A percentile compares a stretch with the other conserved stretches of the same genome.
phyloP scores from a whole-genome alignment of 768 basidiomycete species.

The Neoboletus magnificus region DNA sequence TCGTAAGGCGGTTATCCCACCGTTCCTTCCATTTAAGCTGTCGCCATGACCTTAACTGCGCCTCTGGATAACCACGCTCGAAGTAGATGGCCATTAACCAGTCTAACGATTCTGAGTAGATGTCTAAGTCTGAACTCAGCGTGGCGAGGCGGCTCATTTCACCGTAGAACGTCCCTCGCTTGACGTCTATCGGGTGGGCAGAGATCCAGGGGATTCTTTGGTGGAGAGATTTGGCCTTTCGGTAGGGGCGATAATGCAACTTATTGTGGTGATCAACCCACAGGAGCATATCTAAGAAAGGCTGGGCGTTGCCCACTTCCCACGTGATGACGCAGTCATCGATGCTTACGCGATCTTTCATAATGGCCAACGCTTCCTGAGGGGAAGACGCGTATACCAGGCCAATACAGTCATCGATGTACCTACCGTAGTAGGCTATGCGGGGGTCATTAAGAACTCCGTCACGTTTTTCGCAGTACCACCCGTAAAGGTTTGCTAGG shows the following conservation, averaged over 20 bases:
- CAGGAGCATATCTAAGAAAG: conserved; percentile 1
- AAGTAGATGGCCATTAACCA: not conserved
- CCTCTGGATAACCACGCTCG: not conserved
- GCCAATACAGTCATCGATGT: too few species aligned
- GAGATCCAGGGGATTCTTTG: not conserved
- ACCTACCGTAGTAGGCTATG: too few species aligned
- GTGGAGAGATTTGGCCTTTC: not conserved
- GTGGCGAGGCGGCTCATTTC: conserved; percentile 2
- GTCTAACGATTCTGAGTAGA: not conserved
- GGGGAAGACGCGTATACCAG: too few species aligned
- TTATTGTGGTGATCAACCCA: too few species aligned
- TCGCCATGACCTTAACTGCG: not conserved
- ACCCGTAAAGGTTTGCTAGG: conserved; percentile 8
- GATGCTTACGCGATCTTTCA: not conserved
- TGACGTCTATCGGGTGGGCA: conserved; percentile 1
- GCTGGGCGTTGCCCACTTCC: not conserved
- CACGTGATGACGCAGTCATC: conserved; percentile 1
- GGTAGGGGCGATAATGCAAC: conserved; percentile 4
- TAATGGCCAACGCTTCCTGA: too few species aligned
- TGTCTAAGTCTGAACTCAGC: not conserved
- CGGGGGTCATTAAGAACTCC: too few species aligned
- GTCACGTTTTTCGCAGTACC: not conserved
- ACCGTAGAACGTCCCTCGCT: conserved; percentile 3
- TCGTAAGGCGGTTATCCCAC: not conserved
- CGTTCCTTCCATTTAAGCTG: too few species aligned